phyloP scores from a whole-genome alignment of 169 alveolate genomes.

The Babesia bigemina region DNA sequence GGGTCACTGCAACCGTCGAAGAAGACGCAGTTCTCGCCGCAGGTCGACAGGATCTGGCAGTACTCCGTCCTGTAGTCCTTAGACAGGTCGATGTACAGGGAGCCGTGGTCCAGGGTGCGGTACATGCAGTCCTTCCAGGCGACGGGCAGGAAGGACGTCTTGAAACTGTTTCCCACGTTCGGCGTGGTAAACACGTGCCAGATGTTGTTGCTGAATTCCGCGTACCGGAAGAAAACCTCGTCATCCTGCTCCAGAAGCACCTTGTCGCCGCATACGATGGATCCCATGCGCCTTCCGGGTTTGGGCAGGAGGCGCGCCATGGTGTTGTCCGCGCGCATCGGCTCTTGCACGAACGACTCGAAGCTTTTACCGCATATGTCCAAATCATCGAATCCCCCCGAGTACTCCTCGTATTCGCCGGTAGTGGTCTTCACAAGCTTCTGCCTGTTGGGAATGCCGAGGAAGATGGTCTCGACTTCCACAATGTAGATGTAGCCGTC shows the following conservation, averaged over 20 bases:
- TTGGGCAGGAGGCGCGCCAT: neutral
- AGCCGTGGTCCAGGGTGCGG: conserved; percentile 11
- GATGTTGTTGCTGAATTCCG: neutral
- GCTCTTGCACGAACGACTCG: neutral
- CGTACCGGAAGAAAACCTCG: conserved; percentile 29
- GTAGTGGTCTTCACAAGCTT: neutral
- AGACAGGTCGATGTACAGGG: conserved; percentile 13
- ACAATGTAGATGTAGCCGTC: conserved; percentile 5
- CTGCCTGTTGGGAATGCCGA: conserved; percentile 12
- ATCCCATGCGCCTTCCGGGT: conserved; percentile 26
- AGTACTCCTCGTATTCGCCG: conserved; percentile 13
- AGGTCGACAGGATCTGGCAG: conserved; percentile 1
- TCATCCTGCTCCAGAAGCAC: conserved; percentile 36
- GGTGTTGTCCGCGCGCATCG: neutral
- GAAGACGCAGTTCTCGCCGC: conserved; percentile 60
- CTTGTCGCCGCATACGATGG: conserved; percentile 30
- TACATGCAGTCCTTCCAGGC: conserved; percentile 29
- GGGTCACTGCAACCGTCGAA: conserved; percentile 60
- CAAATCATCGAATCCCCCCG: conserved; percentile 15
- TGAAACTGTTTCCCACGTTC: conserved; percentile 9
- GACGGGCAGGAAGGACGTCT: conserved; percentile 18
- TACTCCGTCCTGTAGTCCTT: neutral
- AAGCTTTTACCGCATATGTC: conserved; percentile 36
- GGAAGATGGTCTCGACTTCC: conserved; percentile 33
- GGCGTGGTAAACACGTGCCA: conserved; percentile 23